Conservation (phyloP, 306 rosid genomes). For the Pterocarpus macrocarpus region DNA sequence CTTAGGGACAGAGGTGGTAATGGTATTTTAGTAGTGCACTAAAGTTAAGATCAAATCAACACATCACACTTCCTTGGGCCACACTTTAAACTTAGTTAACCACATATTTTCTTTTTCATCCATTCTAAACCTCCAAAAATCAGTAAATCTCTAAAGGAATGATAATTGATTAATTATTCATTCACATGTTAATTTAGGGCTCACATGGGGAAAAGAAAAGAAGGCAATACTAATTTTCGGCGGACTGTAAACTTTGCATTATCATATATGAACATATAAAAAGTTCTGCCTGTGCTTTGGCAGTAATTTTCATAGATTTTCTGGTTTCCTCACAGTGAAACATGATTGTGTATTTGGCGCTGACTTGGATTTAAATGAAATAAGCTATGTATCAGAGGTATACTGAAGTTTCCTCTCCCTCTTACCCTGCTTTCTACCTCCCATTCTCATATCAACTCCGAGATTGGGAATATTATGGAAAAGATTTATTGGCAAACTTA, state of each 20-base stretch:
- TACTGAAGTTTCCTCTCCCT: conserved; percentile 21
- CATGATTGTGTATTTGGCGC: conserved; percentile 95
- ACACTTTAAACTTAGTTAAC: background rate
- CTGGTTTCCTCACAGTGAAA: conserved; percentile 72
- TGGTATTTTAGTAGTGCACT: background rate
- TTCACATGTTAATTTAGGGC: background rate
- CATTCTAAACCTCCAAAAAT: conserved; percentile 16
- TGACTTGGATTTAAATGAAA: conserved; percentile 85
- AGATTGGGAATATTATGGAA: conserved; percentile 17
- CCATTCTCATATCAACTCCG: conserved; percentile 21
- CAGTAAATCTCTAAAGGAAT: conserved; percentile 1
- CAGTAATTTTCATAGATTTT: conserved; percentile 40
- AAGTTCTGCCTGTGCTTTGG: background rate
- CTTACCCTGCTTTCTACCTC: conserved; percentile 12
- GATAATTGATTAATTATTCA: background rate
- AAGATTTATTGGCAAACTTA: conserved; percentile 25
- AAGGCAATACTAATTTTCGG: background rate
- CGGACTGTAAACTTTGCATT: conserved; percentile 19
- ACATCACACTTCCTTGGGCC: conserved; percentile 9
- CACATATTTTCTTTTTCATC: background rate
- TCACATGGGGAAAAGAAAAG: background rate
- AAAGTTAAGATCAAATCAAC: background rate
- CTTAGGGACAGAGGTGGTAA: background rate
- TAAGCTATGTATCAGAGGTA: conserved; percentile 83
- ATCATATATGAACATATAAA: background rate